Evolutionary conservation across 306 rosid genomes (phyloP).

Genomic region (Malus orientalis): DNA sequence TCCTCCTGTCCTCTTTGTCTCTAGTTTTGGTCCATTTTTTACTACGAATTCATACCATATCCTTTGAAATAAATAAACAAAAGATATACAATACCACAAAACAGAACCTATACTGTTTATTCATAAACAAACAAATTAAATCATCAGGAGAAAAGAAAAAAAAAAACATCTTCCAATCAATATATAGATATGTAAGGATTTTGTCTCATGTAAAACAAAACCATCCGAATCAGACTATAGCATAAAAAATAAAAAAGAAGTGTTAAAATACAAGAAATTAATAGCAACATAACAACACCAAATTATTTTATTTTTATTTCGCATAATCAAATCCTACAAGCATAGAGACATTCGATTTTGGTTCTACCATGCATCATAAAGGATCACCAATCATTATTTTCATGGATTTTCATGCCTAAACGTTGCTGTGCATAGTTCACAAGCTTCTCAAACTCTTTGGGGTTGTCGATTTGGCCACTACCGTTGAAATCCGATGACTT

Average conservation of each 20-base stretch:
- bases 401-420: slow-evolving; percentile 9
- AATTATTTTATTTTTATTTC: too few species aligned
- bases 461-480: background rate
- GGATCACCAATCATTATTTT: background rate
- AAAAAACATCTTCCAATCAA: background rate
- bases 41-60: background rate
- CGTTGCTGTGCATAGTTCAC: slow-evolving; percentile 6
- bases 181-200: background rate
- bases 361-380: background rate
- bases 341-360: background rate
- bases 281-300: background rate
- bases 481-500: background rate
- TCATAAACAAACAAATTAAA: background rate
- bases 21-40: background rate
- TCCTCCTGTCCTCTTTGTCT: background rate
- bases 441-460: slow-evolving; percentile 11
- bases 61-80: background rate
- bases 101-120: background rate
- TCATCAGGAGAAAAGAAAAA: background rate
- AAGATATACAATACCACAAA: background rate
- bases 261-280: background rate
- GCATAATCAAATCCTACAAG: background rate
- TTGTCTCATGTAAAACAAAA: background rate
- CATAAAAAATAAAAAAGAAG: background rate
- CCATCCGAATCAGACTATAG: background rate